phyloP scores from a whole-genome alignment of 2,329 filamentous ascomycete genomes.

The Neocucurbitaria cava region DNA sequence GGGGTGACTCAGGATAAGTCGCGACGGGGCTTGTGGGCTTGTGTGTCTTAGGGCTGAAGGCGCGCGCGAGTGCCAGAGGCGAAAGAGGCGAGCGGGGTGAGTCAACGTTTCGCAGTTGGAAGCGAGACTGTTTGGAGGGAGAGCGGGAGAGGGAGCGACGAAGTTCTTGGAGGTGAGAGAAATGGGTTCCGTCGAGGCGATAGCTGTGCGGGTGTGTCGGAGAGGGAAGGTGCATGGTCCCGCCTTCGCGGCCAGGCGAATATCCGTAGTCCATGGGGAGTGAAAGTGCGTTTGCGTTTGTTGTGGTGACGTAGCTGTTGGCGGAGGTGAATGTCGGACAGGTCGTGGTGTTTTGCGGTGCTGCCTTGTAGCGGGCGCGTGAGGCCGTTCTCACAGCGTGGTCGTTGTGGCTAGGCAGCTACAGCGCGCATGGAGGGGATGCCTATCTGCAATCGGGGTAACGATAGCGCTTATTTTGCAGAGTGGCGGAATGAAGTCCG shows the following conservation, averaged over 20 bases:
- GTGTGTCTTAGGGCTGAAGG: constrained; percentile 51
- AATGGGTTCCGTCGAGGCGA: constrained; percentile 74
- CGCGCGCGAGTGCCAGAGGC: constrained; percentile 53
- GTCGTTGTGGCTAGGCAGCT: constrained; percentile 17
- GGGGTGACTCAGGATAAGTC: constrained; percentile 65
- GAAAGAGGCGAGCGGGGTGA: constrained; percentile 51
- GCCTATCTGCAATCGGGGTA: constrained; percentile 35
- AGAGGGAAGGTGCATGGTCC: constrained; percentile 84
- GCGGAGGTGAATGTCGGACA: background rate
- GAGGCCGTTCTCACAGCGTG: constrained; percentile 11
- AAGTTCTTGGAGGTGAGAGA: constrained; percentile 80
- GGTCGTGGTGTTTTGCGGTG: constrained; percentile 10
- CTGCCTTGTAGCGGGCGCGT: constrained; percentile 19
- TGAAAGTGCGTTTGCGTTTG: constrained; percentile 4
- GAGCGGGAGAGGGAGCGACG: constrained; percentile 89
- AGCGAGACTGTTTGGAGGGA: constrained; percentile 80
- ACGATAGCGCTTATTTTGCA: constrained; percentile 30
- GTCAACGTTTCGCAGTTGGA: constrained; percentile 66
- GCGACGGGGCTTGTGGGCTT: constrained; percentile 58
- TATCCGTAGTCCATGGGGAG: constrained; percentile 57
- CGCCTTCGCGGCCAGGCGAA: constrained; percentile 65
- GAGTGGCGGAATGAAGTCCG: constrained; percentile 17
- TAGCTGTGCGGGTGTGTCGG: constrained; percentile 74
- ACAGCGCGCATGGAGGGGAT: constrained; percentile 29
- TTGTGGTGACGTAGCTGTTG: constrained; percentile 3